Evolutionary conservation across 2,329 filamentous ascomycete genomes (phyloP).

Genomic region (Didymella arachidicola): DNA sequence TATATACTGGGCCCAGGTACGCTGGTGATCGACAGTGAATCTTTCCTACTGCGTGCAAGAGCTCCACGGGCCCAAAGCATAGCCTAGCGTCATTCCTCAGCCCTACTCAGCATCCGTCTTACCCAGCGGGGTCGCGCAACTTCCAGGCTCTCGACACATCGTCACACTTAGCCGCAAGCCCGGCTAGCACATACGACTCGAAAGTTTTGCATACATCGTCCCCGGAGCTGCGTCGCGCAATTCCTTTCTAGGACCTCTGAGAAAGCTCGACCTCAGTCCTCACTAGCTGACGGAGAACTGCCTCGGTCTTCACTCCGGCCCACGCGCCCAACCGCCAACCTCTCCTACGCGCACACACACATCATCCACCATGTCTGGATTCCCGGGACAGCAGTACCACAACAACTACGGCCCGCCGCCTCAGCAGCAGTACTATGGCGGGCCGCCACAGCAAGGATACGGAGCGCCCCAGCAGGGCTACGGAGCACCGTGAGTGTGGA

Average conservation of each 20-base stretch:
- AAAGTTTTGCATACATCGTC: slow-evolving; percentile 7
- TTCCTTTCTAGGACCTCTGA: background rate
- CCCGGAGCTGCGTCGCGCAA: slow-evolving; percentile 11
- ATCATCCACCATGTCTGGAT: slow-evolving; percentile 47
- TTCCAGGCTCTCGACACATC: slow-evolving; percentile 21
- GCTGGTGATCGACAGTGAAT: slow-evolving; percentile 20
- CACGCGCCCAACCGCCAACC: slow-evolving; percentile 8
- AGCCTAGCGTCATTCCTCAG: slow-evolving; percentile 25
- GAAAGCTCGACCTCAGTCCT: background rate
- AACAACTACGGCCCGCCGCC: slow-evolving; percentile 48
- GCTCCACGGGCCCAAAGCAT: slow-evolving; percentile 11
- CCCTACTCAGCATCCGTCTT: slow-evolving; percentile 22
- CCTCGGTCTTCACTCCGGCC: slow-evolving; percentile 8
- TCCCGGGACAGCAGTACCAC: slow-evolving; percentile 54
- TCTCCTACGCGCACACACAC: slow-evolving; percentile 9
- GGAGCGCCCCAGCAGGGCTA: slow-evolving; percentile 31
- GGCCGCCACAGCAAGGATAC: slow-evolving; percentile 33
- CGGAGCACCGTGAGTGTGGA: slow-evolving; percentile 38
- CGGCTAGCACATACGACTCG: slow-evolving; percentile 3
- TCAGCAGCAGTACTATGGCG: slow-evolving; percentile 41
- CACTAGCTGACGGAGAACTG: slow-evolving; percentile 12
- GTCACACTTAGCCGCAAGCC: slow-evolving; percentile 34
- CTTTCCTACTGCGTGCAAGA: slow-evolving; percentile 18
- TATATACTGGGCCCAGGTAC: slow-evolving; percentile 10
- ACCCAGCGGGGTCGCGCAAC: slow-evolving; percentile 19